Conservation (phyloP, 306 rosid species). For the Morella rubra region DNA sequence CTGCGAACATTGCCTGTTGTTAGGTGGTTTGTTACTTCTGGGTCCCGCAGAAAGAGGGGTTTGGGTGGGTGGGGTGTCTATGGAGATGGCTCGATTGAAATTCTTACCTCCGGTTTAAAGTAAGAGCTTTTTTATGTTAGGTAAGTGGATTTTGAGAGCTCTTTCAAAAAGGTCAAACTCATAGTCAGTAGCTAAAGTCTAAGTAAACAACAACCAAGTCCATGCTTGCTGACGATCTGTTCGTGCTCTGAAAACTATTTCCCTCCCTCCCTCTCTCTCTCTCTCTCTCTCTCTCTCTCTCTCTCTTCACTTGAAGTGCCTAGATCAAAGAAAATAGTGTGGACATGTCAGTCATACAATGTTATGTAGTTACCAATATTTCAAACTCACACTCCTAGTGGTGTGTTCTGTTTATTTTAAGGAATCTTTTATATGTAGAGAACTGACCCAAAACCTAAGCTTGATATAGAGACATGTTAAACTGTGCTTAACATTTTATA, state of each 20-base stretch:
- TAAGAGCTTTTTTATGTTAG: not conserved
- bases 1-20: conserved; percentile 6
- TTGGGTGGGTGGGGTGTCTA: not conserved
- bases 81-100: not conserved
- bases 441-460: conserved; percentile 13
- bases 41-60: not conserved
- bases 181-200: conserved; percentile 1
- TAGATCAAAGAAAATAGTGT: not conserved
- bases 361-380: not conserved
- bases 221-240: not conserved
- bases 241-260: not conserved
- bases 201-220: not conserved
- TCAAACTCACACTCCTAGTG: not conserved
- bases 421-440: not conserved
- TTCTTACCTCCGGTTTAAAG: not conserved
- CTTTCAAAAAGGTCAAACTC: conserved; percentile 6
- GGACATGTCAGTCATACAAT: not conserved
- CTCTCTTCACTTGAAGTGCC: not conserved
- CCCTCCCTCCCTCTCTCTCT: not conserved
- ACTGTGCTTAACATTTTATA: not conserved
- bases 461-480: not conserved
- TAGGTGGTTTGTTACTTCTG: not conserved
- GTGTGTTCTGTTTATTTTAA: conserved; percentile 11
- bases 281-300: not conserved
- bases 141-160: not conserved